phyloP scores from a whole-genome alignment of 2,329 filamentous ascomycete species.

The Calonectria multiphialidica region DNA sequence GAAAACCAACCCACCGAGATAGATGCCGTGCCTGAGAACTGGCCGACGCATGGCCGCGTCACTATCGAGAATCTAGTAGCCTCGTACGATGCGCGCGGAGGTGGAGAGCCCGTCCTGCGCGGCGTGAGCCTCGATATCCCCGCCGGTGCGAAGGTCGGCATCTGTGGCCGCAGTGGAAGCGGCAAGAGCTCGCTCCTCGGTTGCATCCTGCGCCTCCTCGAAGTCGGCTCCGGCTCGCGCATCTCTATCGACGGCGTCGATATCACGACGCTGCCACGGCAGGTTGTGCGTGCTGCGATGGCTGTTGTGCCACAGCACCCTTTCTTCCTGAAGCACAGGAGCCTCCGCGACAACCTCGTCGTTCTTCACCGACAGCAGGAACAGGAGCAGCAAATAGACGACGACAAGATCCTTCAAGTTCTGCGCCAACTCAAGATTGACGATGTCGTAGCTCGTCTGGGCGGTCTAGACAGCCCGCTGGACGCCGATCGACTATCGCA shows the following conservation, averaged over 20 bases:
- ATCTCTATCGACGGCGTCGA: conserved; percentile 61
- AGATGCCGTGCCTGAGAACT: neutral
- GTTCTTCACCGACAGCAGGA: neutral
- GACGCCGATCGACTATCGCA: conserved; percentile 49
- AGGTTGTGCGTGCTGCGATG: conserved; percentile 46
- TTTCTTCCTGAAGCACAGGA: conserved; percentile 57
- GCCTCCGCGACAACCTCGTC: conserved; percentile 49
- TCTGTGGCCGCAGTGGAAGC: conserved; percentile 59
- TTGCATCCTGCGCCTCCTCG: conserved; percentile 61
- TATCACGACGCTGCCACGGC: conserved; percentile 36
- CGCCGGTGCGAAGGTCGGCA: conserved; percentile 52
- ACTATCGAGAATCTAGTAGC: conserved; percentile 40
- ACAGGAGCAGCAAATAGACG: neutral
- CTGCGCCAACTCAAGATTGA: conserved; percentile 37
- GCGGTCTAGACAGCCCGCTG: conserved; percentile 52
- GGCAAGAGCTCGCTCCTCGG: conserved; percentile 53
- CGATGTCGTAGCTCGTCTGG: conserved; percentile 41
- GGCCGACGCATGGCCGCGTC: neutral
- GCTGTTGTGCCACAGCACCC: conserved; percentile 52
- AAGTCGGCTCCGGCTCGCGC: conserved; percentile 51
- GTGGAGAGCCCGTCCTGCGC: conserved; percentile 40
- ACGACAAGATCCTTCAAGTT: conserved; percentile 49
- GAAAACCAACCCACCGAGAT: conserved; percentile 10
- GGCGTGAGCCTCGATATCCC: conserved; percentile 45
- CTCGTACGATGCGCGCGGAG: conserved; percentile 39